Percentiles rank a stretch among this genome's conserved stretches.
Evolutionary conservation across 345 rosid genomes (phyloP).

Genomic region (Eucalyptus virginea): DNA sequence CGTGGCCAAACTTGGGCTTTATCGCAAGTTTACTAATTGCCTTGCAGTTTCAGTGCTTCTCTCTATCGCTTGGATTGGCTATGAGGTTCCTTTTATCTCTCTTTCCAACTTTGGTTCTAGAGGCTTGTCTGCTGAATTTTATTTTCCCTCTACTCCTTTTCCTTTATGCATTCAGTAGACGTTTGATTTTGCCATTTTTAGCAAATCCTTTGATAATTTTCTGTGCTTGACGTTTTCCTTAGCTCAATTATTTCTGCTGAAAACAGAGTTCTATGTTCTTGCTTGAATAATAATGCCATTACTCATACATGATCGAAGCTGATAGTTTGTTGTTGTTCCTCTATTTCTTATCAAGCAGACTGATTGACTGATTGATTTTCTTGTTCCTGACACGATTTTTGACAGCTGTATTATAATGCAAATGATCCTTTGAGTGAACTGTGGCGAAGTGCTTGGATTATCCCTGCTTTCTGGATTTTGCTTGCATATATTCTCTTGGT

Average conservation of each 20-base stretch:
- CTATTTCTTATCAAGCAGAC: not conserved
- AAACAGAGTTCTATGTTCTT: not conserved
- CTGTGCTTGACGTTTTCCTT: not conserved
- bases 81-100: slow-evolving; percentile 13
- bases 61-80: slow-evolving; percentile 42
- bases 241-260: not conserved
- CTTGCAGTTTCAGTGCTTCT: slow-evolving; percentile 37
- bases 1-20: slow-evolving; percentile 31
- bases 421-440: slow-evolving; percentile 39
- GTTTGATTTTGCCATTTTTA: not conserved
- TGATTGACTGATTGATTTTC: not conserved
- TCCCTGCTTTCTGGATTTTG: slow-evolving; percentile 44
- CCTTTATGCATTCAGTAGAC: not conserved
- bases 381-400: not conserved
- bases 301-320: not conserved
- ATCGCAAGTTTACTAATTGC: slow-evolving; percentile 34
- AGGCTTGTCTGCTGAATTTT: not conserved
- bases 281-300: not conserved
- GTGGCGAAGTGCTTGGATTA: slow-evolving; percentile 36
- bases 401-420: slow-evolving; percentile 37
- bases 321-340: not conserved
- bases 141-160: not conserved
- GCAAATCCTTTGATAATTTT: not conserved
- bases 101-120: not conserved
- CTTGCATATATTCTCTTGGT: slow-evolving; percentile 32